These are phyloP conservation scores for Crithidia expoeki DNA, from an alignment of 208 protist genomes.

Conservation along the genomic window DNA sequence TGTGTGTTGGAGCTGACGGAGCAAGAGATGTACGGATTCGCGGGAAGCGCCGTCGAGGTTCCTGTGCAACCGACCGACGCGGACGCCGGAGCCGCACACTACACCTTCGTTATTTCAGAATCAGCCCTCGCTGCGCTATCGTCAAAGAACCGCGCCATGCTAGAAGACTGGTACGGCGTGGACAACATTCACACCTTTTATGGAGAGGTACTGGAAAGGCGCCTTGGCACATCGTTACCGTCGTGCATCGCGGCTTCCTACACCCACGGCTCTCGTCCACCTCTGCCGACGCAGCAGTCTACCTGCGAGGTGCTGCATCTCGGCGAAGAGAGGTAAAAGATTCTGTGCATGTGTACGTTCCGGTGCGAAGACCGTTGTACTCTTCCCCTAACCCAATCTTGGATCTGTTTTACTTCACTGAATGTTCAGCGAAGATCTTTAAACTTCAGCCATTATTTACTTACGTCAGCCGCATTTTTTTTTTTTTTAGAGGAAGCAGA, in stretches of 20 bases:
- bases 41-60: constrained; percentile 66
- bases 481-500: no score
- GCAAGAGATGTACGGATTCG: constrained; percentile 63
- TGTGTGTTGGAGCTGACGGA: constrained; percentile 63
- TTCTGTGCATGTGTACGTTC: background rate
- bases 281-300: constrained; percentile 29
- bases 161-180: constrained; percentile 68
- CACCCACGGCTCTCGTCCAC: constrained; percentile 51
- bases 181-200: constrained; percentile 68
- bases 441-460: no score
- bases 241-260: constrained; percentile 51
- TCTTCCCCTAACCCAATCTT: no score
- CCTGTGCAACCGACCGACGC: constrained; percentile 5
- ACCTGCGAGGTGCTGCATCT: constrained; percentile 40
- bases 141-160: constrained; percentile 28
- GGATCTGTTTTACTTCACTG: background rate
- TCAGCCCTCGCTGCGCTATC: constrained; percentile 43
- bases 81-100: constrained; percentile 10
- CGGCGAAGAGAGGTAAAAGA: constrained; percentile 8
- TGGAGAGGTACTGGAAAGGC: constrained; percentile 61
- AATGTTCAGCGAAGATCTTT: no score
- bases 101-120: constrained; percentile 64
- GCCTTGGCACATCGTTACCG: constrained; percentile 56
- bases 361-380: no score
- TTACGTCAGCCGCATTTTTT: no score